Conservation (phyloP, 352 stramenopile species). For the Phytophthora pinifolia region DNA sequence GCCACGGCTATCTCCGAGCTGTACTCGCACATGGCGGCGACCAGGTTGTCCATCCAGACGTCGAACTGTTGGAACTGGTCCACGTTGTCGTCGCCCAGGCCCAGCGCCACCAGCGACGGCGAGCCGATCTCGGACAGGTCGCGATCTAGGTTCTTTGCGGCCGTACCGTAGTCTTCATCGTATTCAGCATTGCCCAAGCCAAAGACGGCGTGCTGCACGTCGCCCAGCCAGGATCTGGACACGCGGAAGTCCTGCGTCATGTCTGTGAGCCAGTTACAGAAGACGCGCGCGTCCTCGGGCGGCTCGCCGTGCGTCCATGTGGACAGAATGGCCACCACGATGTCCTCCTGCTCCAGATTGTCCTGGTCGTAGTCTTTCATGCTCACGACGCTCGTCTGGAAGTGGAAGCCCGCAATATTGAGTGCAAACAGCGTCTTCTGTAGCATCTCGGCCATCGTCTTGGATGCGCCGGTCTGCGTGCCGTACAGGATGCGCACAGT, state of each 20-base stretch:
- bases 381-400: constrained; percentile 81
- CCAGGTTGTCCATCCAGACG: constrained; percentile 76
- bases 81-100: constrained; percentile 80
- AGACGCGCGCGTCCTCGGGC: constrained; percentile 72
- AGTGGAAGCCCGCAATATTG: constrained; percentile 78
- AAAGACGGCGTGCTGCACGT: constrained; percentile 77
- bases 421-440: constrained; percentile 81
- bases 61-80: constrained; percentile 86
- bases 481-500: constrained; percentile 86
- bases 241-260: constrained; percentile 91
- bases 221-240: constrained; percentile 78
- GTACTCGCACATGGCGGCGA: constrained; percentile 78
- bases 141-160: constrained; percentile 71
- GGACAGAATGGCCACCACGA: constrained; percentile 84
- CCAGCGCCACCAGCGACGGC: constrained; percentile 54
- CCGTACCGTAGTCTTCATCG: constrained; percentile 84
- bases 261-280: constrained; percentile 87
- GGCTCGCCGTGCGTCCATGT: constrained; percentile 84
- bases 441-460: constrained; percentile 71
- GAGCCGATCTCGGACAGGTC: constrained; percentile 69
- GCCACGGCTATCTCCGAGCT: constrained; percentile 41
- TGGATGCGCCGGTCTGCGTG: constrained; percentile 84
- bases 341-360: constrained; percentile 85
- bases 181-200: constrained; percentile 89
- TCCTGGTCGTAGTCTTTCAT: constrained; percentile 91